Conservation (phyloP, 1,284 basidiomycete genomes). For the Moesziomyces antarcticus region DNA sequence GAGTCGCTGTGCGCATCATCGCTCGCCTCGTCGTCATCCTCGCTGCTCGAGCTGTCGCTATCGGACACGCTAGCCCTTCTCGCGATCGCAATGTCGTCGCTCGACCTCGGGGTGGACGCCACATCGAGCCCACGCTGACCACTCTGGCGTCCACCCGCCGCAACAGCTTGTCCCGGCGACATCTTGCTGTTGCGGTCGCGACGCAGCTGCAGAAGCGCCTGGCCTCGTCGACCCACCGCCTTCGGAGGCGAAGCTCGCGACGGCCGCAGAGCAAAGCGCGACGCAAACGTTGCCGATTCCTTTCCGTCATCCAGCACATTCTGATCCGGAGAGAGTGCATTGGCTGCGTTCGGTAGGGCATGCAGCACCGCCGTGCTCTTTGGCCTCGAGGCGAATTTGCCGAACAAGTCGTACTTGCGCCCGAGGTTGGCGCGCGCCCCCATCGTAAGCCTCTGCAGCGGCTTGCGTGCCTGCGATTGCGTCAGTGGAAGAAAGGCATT, state of each 20-base stretch:
- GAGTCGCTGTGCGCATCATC: conserved; percentile 19
- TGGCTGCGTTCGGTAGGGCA: conserved; percentile 1
- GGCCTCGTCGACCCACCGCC: conserved; percentile 15
- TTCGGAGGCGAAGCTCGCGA: conserved; percentile 11
- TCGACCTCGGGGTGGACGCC: conserved; percentile 40
- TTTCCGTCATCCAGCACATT: background rate
- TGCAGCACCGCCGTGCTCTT: conserved; percentile 12
- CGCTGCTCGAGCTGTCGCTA: conserved; percentile 15
- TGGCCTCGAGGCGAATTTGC: conserved; percentile 40
- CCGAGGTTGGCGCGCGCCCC: conserved; percentile 25
- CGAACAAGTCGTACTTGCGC: conserved; percentile 42
- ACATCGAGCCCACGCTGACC: conserved; percentile 9
- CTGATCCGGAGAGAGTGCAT: conserved; percentile 4
- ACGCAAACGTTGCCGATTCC: background rate
- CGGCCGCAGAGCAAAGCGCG: conserved; percentile 5
- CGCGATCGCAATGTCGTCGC: conserved; percentile 25
- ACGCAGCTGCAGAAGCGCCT: conserved; percentile 26
- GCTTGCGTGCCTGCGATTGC: conserved; percentile 23
- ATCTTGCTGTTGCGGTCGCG: conserved; percentile 18
- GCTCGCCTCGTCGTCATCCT: conserved; percentile 19
- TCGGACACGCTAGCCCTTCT: conserved; percentile 11
- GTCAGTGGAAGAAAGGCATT: conserved; percentile 38
- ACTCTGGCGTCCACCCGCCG: conserved; percentile 3
- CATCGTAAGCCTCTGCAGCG: conserved; percentile 22
- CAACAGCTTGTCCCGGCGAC: conserved; percentile 8